These are phyloP conservation scores for Globisporangium cylindrosporum DNA, from an alignment of 352 stramenopile species.

Conservation along the genomic window DNA sequence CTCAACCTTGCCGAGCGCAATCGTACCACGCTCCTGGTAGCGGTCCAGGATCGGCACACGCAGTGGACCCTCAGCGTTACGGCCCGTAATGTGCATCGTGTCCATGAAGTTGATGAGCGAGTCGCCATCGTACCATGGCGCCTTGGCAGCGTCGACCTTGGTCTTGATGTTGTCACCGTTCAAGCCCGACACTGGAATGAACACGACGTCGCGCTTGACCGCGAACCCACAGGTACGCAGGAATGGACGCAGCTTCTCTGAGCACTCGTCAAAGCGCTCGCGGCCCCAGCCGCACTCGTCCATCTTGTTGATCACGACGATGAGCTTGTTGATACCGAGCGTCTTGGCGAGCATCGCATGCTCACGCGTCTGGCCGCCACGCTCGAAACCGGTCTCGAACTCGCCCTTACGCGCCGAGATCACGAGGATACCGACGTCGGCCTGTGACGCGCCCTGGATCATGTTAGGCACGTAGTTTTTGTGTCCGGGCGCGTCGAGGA, in stretches of 20 bases:
- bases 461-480: constrained; percentile 99
- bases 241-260: constrained; percentile 95
- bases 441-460: constrained; percentile 95
- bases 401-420: constrained; percentile 96
- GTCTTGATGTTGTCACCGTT: constrained; percentile 97
- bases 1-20: constrained; percentile 98
- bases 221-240: constrained; percentile 93
- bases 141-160: constrained; percentile 54
- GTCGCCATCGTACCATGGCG: constrained; percentile 93
- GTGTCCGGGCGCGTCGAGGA: constrained; percentile 98
- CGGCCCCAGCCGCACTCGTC: constrained; percentile 97
- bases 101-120: constrained; percentile 95
- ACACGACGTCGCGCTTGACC: constrained; percentile 98
- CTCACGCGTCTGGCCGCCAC: constrained; percentile 97
- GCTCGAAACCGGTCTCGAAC: constrained; percentile 99
- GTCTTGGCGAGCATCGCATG: constrained; percentile 99
- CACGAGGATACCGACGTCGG: constrained; percentile 97
- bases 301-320: constrained; percentile 99
- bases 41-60: constrained; percentile 97
- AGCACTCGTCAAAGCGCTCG: constrained; percentile 89
- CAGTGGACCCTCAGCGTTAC: constrained; percentile 89
- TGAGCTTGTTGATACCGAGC: constrained; percentile 96
- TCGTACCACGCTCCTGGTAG: constrained; percentile 96
- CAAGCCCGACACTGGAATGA: constrained; percentile 97
- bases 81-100: constrained; percentile 87